Base-by-base conservation (phyloP, 805 yeast genomes). In the Groenewaldozyma salmanticensis region DNA sequence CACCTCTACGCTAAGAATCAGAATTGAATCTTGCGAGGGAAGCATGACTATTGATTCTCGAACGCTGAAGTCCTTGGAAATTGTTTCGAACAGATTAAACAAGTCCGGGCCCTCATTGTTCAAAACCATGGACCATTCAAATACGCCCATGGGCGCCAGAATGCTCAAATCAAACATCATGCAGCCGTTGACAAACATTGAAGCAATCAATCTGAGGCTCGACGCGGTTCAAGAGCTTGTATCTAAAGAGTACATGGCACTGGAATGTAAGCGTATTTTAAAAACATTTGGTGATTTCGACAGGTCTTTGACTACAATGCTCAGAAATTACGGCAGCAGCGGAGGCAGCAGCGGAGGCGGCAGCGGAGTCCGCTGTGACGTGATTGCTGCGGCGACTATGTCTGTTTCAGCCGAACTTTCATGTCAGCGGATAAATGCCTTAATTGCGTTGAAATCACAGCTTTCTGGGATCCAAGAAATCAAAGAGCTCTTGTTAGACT, bases 251-350 rank as follows among this genome's bases (percentile, higher is more conserved):
- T 24, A 9, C 13, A 24, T 24, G 29, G 29, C 29, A 9, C 7
- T 24, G 7, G 29, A 24, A 24, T 24, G 29, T 24, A 24, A 13
- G 13, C 5, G 20, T 9, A 24, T 13, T 27, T 32, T 37, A 18
- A 37, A 37, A 37, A 5, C 9, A 9, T 27, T 37, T 37, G 38
- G 29, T 19, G 40, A 37, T 31, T 31, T 37, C 7, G 40, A 37
- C 5, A 37, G 38, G 11, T 32, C 18, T 4, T 37, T 37, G 17
- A 37, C 40, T 6, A 27, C 35, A 16, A 11, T 37, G 22, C 21
- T 32, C 19, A 27, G 13, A 13, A 32, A 15, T 32, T 11, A 15
- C 13, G 7, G 29, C 13, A 24, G 13, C 13, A 24, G 13, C 13
- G 29, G 13, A 24, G 13, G 7, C 13, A 24, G 13, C 13, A 24